Conservation (phyloP, 176 grass and related monocot genomes). For the Elaeis guineensis region DNA sequence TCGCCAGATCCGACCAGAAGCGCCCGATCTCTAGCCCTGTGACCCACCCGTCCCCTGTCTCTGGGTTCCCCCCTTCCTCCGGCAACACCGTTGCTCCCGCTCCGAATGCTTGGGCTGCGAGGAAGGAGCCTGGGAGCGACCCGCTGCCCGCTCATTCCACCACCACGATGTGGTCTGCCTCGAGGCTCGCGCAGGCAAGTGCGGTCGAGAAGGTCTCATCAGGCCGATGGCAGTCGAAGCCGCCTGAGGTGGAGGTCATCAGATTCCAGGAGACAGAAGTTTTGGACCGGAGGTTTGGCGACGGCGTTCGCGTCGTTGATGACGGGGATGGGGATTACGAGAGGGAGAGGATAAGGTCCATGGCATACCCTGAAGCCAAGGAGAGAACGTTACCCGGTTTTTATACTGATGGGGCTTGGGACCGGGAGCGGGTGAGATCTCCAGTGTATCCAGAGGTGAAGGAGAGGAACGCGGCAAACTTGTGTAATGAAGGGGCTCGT, state of each 20-base stretch:
- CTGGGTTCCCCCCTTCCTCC: neutral
- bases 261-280: slow-evolving; percentile 10
- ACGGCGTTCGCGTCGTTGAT: slow-evolving; percentile 1
- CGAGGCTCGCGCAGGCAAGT: slow-evolving; percentile 80
- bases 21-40: slow-evolving; percentile 16
- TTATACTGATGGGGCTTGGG: neutral
- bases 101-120: slow-evolving; percentile 58
- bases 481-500: slow-evolving; percentile 15
- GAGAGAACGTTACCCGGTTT: neutral
- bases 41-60: neutral
- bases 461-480: neutral
- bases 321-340: neutral
- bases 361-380: neutral
- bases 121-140: slow-evolving; percentile 37
- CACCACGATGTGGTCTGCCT: slow-evolving; percentile 43
- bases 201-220: slow-evolving; percentile 97
- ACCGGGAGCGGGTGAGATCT: slow-evolving; percentile 4
- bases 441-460: slow-evolving; percentile 7
- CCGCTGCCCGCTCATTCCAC: slow-evolving; percentile 5
- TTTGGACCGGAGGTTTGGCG: slow-evolving; percentile 9
- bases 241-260: slow-evolving; percentile 11
- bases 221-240: slow-evolving; percentile 62
- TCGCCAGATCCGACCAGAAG: slow-evolving; percentile 35
- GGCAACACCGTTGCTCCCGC: neutral
- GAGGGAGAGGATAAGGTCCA: neutral